Percentiles rank a stretch among this genome's conserved stretches.
These are phyloP conservation scores for Dioszegia hungarica DNA, from an alignment of 768 basidiomycete species.

Conservation along the genomic window DNA sequence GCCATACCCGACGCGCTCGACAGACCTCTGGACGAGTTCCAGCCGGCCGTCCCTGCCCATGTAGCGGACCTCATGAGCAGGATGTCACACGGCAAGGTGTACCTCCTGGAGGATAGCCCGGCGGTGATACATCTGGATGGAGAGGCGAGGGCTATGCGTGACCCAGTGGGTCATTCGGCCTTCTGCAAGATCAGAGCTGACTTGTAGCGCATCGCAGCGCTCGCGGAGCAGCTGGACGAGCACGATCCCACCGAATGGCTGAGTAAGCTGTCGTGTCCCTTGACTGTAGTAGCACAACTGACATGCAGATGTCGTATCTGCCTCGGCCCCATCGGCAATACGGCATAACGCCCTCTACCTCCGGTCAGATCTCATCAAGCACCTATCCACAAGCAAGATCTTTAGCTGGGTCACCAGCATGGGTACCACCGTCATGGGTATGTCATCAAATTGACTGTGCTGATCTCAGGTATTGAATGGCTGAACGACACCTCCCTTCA, in stretches of 20 bases:
- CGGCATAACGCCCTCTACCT: constrained; percentile 29
- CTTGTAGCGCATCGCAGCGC: constrained; percentile 29
- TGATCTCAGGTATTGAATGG: constrained; percentile 46
- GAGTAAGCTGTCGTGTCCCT: constrained; percentile 16
- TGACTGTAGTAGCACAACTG: background rate
- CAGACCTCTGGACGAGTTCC: constrained; percentile 31
- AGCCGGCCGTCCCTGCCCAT: constrained; percentile 18
- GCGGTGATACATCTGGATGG: constrained; percentile 31
- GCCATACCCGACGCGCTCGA: constrained; percentile 21
- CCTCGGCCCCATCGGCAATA: constrained; percentile 22
- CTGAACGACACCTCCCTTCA: constrained; percentile 43
- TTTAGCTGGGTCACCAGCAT: constrained; percentile 36
- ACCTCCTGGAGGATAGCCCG: constrained; percentile 38
- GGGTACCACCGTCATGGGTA: constrained; percentile 38
- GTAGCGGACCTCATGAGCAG: constrained; percentile 33
- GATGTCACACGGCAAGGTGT: constrained; percentile 41
- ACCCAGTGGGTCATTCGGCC: constrained; percentile 27
- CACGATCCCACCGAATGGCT: constrained; percentile 41
- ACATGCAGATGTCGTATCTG: constrained; percentile 20
- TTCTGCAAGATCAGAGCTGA: background rate
- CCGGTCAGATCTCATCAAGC: constrained; percentile 37
- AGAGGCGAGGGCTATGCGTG: constrained; percentile 21
- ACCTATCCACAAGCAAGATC: constrained; percentile 37
- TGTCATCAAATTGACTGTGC: background rate
- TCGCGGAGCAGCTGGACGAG: constrained; percentile 33